Evolutionary conservation across 345 rosid genomes (phyloP), one percentile per base, ranked within the genome.

Genomic region (Erucastrum elatum): DNA sequence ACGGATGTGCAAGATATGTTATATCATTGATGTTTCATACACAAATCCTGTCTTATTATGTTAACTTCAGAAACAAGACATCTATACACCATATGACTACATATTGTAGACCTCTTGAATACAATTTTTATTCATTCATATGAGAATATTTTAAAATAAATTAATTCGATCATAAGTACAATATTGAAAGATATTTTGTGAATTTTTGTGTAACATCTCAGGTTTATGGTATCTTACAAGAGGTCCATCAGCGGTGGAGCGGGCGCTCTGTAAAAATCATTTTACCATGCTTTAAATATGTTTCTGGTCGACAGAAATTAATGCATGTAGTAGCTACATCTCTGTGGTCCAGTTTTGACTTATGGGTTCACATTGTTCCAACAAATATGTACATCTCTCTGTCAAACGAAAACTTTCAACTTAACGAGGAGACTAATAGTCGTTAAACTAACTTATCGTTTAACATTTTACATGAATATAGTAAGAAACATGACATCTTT

Each of bases 331-430:
- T 21, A 21, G 21, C 21, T 0, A 33, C 29, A 25, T n/a, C 78
- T 55, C 39, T 31, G 35, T 55, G 27, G 25, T 65, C 17, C 56
- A 10, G 5, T 8, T 27, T 26, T 75, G 56, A 55, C 56, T 65
- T n/a, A 55, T 37, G 66, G 66, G 58, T 35, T 35, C 56, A 75
- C 72, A 66, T 75, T 55, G 29, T 55, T 21, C 21, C 13, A 37
- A 35, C 65, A 55, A 37, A 65, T 53, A 53, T 25, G 53, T 33
- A 25, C n/a, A 13, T 74, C 2, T 17, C n/a, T 49, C 4, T 70
- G 64, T 64, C 53, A 25, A 65, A 74, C 56, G 29, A 16, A 26
- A 21, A 55, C 71, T 17, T 65, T 74, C 64, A 25, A 53, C 3
- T 55, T 74, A 74, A 26, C 64, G 21, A 49, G 64, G 12, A 17